phyloP scores from a whole-genome alignment of 208 protist genomes.

The Trichomonas vaginalis region DNA sequence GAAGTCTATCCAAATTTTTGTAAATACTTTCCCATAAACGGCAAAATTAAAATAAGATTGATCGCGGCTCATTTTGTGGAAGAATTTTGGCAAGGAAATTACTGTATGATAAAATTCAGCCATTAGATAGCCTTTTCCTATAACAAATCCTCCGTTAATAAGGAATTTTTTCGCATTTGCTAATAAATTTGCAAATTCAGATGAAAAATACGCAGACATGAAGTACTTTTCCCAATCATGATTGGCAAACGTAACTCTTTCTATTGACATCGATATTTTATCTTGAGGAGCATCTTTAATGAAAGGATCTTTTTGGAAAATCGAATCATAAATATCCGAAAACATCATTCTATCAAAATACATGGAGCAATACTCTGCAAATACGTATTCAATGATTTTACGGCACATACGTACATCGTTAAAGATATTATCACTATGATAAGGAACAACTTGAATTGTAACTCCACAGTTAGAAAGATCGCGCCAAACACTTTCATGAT shows the following conservation, averaged over 20 bases:
- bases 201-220: not conserved
- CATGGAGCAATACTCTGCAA: not conserved
- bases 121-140: not conserved
- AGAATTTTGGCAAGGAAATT: not conserved
- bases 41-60: not conserved
- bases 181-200: not conserved
- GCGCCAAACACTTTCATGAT: not conserved
- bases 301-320: not conserved
- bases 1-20: not conserved
- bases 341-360: not conserved
- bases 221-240: not conserved
- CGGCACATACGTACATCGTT: not conserved
- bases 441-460: not conserved
- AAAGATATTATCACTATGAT: not conserved
- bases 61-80: not conserved
- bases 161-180: too few species aligned
- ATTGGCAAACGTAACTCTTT: not conserved
- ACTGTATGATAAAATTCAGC: not conserved
- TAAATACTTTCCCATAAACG: not conserved
- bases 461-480: not conserved
- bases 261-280: not conserved
- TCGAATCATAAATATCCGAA: not conserved
- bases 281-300: not conserved
- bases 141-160: not conserved
- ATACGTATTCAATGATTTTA: not conserved